Base-by-base conservation (phyloP, 345 rosid genomes). In the Citrus sinensis region DNA sequence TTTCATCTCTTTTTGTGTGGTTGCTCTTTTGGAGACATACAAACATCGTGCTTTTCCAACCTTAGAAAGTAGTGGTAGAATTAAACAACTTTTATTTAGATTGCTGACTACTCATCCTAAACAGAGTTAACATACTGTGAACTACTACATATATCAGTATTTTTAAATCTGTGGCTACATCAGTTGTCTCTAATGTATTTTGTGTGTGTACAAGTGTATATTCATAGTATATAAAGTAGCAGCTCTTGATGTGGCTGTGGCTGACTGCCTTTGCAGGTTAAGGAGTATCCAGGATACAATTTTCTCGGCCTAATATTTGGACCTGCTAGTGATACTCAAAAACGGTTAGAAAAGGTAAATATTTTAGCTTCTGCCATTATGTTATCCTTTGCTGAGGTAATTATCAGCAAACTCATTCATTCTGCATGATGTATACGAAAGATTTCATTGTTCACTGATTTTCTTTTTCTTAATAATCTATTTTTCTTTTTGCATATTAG, bases 271-370 rank as follows among this genome's bases (percentile, higher is more conserved):
- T 59, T 78, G 67, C 90, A 96, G 98, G 86, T 94, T 70, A 92
- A 88, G 74, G 89, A 90, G 70, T 80, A 89, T 86, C 93, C 90
- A 78, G 92, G 89, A 77, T 87, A 84, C 83, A 92, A 91, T 86
- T 92, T 92, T 82, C 71, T 91, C 73, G 87, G 90, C 74, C 88
- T 92, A 70, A 89, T 96, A 79, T 88, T 89, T 82, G 94, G 99
- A 81, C 90, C 92, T 76, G 94, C 88, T 81, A 88, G 90, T 78
- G 98, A 91, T 77, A 92, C 94, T 82, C 90, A 75, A 86, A 92
- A 89, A 81, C 89, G 87, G 71, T 83, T 96, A 49, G 97, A 94
- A 82, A 96, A 90, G 91, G 98, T 91, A 86, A 77, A 84, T 63
- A 67, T 70, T 73, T 69, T 49, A 63, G 74, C 63, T 71, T 37